Evolutionary conservation across 139 green algal species (phyloP).

Genomic region (Auxenochlorella pyrenoidosa): DNA sequence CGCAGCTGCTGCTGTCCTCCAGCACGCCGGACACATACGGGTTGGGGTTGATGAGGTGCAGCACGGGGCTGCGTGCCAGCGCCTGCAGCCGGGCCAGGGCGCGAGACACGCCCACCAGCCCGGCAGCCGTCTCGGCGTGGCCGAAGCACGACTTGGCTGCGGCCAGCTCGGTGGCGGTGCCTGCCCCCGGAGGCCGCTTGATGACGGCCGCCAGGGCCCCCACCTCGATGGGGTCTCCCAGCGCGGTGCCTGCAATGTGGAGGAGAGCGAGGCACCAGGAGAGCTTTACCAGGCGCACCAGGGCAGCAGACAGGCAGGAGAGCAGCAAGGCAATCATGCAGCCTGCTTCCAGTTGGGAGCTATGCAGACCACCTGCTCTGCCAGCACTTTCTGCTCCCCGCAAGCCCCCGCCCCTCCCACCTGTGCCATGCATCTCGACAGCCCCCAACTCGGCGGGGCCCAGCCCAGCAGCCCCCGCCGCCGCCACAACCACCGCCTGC

Average conservation of each 20-base stretch:
- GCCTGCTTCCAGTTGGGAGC: neutral
- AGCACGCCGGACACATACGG: neutral
- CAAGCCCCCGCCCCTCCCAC: neutral
- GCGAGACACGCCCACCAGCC: constrained; percentile 38
- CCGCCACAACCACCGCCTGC: constrained; percentile 38
- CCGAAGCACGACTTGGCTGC: constrained; percentile 58
- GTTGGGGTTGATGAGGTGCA: constrained; percentile 25
- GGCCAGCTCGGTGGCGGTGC: neutral
- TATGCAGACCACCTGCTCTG: too few species aligned
- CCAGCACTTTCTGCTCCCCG: neutral
- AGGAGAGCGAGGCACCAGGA: too few species aligned
- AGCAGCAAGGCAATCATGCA: neutral
- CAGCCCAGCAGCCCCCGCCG: constrained; percentile 32
- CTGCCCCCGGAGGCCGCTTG: neutral
- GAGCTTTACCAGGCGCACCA: neutral
- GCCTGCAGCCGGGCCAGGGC: neutral
- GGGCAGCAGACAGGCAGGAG: neutral
- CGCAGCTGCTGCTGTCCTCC: neutral
- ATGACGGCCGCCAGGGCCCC: constrained; percentile 57
- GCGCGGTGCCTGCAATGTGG: constrained; percentile 60
- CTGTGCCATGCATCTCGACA: constrained; percentile 71
- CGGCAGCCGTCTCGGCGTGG: constrained; percentile 59
- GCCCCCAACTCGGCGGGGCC: constrained; percentile 18
- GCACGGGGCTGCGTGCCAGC: neutral
- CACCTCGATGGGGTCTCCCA: constrained; percentile 90